A percentile compares a stretch with the other conserved stretches of the same genome.
phyloP scores from a whole-genome alignment of 768 basidiomycete species.

The Auriscalpium orientale region DNA sequence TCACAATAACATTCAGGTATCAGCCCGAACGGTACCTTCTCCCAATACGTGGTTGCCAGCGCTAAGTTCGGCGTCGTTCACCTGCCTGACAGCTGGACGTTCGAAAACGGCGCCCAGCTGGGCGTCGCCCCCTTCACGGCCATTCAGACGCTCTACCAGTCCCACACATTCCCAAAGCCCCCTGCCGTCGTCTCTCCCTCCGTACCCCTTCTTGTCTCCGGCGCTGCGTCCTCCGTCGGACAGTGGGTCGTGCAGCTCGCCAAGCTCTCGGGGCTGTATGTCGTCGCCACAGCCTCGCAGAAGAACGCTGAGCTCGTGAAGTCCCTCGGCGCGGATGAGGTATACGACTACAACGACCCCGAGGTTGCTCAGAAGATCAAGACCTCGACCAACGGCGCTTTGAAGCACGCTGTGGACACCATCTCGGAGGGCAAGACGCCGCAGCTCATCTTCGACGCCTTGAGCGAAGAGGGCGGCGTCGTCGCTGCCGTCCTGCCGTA shows the following conservation, averaged over 20 bases:
- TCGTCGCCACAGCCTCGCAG: slow-evolving; percentile 18
- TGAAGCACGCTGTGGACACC: not conserved
- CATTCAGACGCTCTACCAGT: not conserved
- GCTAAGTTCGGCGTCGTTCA: not conserved
- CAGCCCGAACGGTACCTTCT: not conserved
- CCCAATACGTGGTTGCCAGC: slow-evolving; percentile 3
- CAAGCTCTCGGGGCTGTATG: not conserved
- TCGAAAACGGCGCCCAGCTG: slow-evolving; percentile 4
- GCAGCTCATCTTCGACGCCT: not conserved
- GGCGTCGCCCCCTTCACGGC: not conserved
- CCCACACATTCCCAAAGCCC: not conserved
- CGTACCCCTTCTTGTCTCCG: not conserved
- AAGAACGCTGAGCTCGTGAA: slow-evolving; percentile 27
- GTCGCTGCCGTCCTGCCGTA: not conserved
- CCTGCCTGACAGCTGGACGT: not conserved
- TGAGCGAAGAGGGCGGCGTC: not conserved
- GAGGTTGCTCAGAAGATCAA: slow-evolving; percentile 2
- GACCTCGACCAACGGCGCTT: not conserved
- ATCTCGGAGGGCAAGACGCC: not conserved
- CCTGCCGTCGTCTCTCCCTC: not conserved
- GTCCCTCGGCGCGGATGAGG: slow-evolving; percentile 25
- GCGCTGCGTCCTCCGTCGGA: not conserved
- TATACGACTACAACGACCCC: slow-evolving; percentile 14
- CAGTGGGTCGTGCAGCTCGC: slow-evolving; percentile 1
- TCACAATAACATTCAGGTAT: not conserved